A percentile compares a stretch with the other conserved stretches of the same genome.
Conservation (phyloP, 2,329 filamentous ascomycete genomes). For the Fusarium ambrosium region DNA sequence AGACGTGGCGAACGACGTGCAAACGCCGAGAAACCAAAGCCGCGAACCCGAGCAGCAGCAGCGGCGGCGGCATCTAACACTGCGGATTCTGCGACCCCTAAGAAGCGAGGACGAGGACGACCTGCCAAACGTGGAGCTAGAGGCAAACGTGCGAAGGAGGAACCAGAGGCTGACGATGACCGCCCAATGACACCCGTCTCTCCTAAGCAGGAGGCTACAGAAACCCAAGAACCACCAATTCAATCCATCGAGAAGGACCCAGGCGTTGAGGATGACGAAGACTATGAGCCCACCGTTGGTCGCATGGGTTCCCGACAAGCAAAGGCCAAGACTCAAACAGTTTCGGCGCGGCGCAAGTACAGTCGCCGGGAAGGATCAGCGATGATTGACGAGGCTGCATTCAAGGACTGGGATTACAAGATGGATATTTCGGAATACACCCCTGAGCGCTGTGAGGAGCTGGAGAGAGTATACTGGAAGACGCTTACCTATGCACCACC, state of each 20-base stretch:
- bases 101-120: conserved; percentile 57
- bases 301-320: conserved; percentile 65
- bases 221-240: conserved; percentile 53
- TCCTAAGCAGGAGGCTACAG: conserved; percentile 57
- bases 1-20: conserved; percentile 85
- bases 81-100: conserved; percentile 51
- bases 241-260: conserved; percentile 66
- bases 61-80: conserved; percentile 45
- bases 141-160: conserved; percentile 55
- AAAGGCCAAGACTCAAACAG: conserved; percentile 77
- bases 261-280: conserved; percentile 61
- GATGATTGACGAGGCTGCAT: conserved; percentile 88
- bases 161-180: conserved; percentile 59
- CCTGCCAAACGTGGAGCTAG: conserved; percentile 54
- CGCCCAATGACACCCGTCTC: conserved; percentile 72
- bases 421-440: conserved; percentile 92
- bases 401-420: conserved; percentile 90
- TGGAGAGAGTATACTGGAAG: conserved; percentile 97
- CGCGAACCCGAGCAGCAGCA: conserved; percentile 53
- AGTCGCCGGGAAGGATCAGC: conserved; percentile 83
- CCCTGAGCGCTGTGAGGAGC: conserved; percentile 90
- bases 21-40: conserved; percentile 67
- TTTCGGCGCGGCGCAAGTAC: conserved; percentile 88
- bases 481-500: conserved; percentile 95
- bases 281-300: conserved; percentile 52